Conservation (phyloP, 192 early-diverging fungal species). For the Entomortierella lignicola region DNA sequence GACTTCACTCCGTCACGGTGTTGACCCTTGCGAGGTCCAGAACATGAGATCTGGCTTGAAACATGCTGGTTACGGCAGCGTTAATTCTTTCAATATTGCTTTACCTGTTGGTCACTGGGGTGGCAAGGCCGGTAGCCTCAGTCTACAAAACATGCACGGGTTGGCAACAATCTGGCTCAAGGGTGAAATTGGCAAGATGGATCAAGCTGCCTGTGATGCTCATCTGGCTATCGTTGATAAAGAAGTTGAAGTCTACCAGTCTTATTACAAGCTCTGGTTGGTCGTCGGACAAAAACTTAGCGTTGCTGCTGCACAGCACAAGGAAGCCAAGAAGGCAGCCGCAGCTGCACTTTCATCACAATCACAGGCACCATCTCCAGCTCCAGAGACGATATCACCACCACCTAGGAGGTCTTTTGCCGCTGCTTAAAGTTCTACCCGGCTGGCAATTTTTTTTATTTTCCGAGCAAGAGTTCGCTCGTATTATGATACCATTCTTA, state of each 20-base stretch:
- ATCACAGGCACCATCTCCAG: not conserved
- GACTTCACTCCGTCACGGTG: constrained; percentile 48
- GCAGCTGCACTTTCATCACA: not conserved
- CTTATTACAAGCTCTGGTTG: constrained; percentile 54
- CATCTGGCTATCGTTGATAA: constrained; percentile 12
- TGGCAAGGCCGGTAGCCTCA: constrained; percentile 36
- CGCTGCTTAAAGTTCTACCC: not conserved
- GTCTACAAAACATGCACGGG: constrained; percentile 48
- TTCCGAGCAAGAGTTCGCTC: too few relatives aligned
- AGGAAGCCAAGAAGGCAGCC: constrained; percentile 18
- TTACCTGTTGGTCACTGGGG: constrained; percentile 49
- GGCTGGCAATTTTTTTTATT: too few relatives aligned
- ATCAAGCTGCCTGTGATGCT: constrained; percentile 26
- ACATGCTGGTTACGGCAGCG: constrained; percentile 26
- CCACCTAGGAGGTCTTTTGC: not conserved
- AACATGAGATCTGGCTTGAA: constrained; percentile 43
- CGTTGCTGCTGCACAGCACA: not conserved
- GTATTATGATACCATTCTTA: too few relatives aligned
- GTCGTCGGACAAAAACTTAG: constrained; percentile 47
- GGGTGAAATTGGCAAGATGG: constrained; percentile 40
- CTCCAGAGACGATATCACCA: not conserved
- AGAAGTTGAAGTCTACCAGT: constrained; percentile 25
- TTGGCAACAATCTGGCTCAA: constrained; percentile 53
- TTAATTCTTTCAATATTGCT: constrained; percentile 50
- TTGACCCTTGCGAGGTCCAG: constrained; percentile 52